Evolutionary conservation across 192 early-diverging fungal species (phyloP).

Genomic region (Haplosporangium gracile): DNA sequence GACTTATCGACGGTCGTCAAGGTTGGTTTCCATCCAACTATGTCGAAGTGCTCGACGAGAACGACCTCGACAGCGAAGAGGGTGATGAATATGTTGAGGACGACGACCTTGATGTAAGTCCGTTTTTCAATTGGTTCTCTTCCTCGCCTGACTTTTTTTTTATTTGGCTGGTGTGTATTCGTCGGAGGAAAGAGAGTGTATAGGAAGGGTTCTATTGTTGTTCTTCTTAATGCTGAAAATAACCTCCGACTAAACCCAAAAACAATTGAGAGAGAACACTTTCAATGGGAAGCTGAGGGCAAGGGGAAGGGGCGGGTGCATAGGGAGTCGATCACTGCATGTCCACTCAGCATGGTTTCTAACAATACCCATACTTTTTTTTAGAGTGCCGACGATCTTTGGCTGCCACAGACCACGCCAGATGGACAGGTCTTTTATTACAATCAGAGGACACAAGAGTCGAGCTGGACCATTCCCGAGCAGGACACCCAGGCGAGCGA

Average conservation of each 20-base stretch:
- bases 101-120: constrained; percentile 45
- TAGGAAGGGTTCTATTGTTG: no score
- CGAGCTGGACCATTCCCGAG: constrained; percentile 57
- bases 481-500: constrained; percentile 31
- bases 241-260: constrained; percentile 3
- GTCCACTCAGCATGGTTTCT: background rate
- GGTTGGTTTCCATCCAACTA: constrained; percentile 88
- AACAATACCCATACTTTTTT: background rate
- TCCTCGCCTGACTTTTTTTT: background rate
- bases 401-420: constrained; percentile 61
- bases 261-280: background rate
- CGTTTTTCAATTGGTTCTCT: constrained; percentile 37
- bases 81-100: constrained; percentile 37
- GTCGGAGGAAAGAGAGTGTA: background rate
- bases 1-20: constrained; percentile 71
- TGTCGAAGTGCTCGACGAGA: constrained; percentile 66
- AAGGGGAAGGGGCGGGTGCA: no score
- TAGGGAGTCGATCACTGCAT: background rate
- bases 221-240: background rate
- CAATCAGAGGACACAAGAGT: constrained; percentile 58
- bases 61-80: constrained; percentile 59
- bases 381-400: constrained; percentile 53
- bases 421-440: constrained; percentile 65
- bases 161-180: background rate
- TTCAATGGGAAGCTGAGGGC: background rate